Base-by-base conservation (phyloP, 1,284 basidiomycete species). In the Ganoderma sinense region DNA sequence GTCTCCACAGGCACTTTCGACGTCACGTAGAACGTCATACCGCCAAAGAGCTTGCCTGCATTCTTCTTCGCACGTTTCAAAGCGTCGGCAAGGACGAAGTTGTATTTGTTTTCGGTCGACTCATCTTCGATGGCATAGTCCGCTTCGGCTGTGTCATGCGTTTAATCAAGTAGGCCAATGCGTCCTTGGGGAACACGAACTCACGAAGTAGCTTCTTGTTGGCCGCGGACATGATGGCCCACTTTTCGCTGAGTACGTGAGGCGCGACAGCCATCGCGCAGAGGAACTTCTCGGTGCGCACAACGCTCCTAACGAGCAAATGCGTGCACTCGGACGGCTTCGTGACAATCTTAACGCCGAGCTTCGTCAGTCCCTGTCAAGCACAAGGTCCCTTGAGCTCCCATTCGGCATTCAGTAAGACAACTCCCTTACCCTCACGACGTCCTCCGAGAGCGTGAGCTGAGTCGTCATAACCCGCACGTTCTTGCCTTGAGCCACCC, bases 201-300 rank as follows among this genome's bases (percentile, higher is more conserved):
- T 71, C 72, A 94, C 94, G 86, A 53, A 95, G 80, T 4, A 95
- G 80, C 53, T 81, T 84, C 63, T 86, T 87, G 3, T 84, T 84
- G 33, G 83, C 83, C 2, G 87, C 86, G 31, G 88, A 92, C 1
- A 87, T 86, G 6, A 80, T 81, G 2, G 91, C 86, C 95, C 95
- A 96, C 48, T 87, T 83, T 70, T 86, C 84, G 3, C 84, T 87
- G 18, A 96, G 80, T 62, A 96, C 84, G 72, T 84, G 84, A 0
- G 91, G 91, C 0, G 85, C 88, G 2, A 80, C 80, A 0, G 91
- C 85, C 74, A 96, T 82, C 0, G 93, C 93, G 74, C 88, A 90
- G 2, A 97, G 84, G 77, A 96, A 93, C 77, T 96, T 97, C 77
- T 95, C 92, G 0, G 94, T 96, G 8, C 94, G 87, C 5, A 91